Evolutionary conservation across 2,329 filamentous ascomycete genomes (phyloP), one percentile per base, ranked within the genome.

Genomic region (Calonectria montana): DNA sequence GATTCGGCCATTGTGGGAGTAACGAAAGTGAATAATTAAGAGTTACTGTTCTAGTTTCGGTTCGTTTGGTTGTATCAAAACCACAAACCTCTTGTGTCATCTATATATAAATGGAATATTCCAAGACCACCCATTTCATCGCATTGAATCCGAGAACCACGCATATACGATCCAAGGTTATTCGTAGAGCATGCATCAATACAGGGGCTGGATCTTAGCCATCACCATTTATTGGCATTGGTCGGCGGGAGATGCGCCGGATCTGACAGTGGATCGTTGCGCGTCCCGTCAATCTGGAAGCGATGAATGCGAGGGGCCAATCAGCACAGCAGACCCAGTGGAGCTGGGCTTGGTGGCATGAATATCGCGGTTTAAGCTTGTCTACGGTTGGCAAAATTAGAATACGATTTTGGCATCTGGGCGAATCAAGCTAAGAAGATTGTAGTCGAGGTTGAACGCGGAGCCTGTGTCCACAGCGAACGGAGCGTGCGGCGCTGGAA

Each of bases 241-340:
- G 48, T 53, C 63, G 69, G 64, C 5, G 47, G 57, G 48, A 66
- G 45, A 59, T 53, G 45, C 7, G 27, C 63, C 68, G 55, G 27
- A 57, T 66, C 55, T 70, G 62, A 70, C 63, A 21, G 45, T 16
- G n/a, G 31, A 57, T 18, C 37, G 21, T 70, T 70, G 29, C 73
- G 72, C 70, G 74, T 62, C 35, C 10, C 35, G 21, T 57, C 31
- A 43, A 55, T 53, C 70, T 72, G 67, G 74, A 78, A 70, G 72
- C 77, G 77, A 79, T 31, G 71, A 79, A 77, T 68, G 57, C 76
- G 75, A 78, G 59, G 23, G 68, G 37, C 76, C 73, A 78, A 75
- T 79, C 39, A 68, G 25, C 27, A 31, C 25, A 16, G n/a, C 8
- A 1, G 0, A 7, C 48, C 12, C 1, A 35, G 29, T 25, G n/a